Base-by-base conservation (phyloP, 164 flowering plant genomes). In the Magnolia changhungtana region DNA sequence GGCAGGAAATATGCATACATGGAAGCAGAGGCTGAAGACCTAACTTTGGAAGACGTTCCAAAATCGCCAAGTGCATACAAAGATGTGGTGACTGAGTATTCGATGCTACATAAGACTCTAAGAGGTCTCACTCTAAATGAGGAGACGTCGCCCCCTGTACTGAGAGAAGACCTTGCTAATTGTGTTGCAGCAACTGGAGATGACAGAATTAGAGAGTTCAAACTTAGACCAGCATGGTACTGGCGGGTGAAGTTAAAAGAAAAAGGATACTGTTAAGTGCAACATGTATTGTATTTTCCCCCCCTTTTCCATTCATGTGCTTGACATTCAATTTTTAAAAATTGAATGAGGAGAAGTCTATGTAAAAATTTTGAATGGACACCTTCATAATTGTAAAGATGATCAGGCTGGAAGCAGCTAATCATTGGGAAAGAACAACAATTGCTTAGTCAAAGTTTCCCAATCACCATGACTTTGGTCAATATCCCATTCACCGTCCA, bases 11-110 rank as follows among this genome's bases (percentile, higher is more conserved):
- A 85, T 75, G 87, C 89, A 37, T 88, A 73, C 61, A 85, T 88
- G 86, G 86, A 85, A 45, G 82, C 78, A 51, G 78, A 81, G 72
- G 84, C 87, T 59, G 82, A 84, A 52, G 84, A 86, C 18, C 72
- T 85, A 23, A 84, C 85, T 18, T 82, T 84, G 20, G 80, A 72
- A 18, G 88, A 88, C 81, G 87, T 88, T 66, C 84, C 81, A 59
- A 83, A 50, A 58, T 55, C 85, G 72, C 76, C 86, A 23, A 65
- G 74, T 20, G 19, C 81, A 29, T 88, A 88, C 83, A 88, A 88
- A 73, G 87, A 88, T 64, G 86, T 88, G 45, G 89, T 88, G 14
- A 67, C 78, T 1, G 85, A 79, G 75, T 85, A 86, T 55, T 85
- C 81, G 49, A 77, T 63, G 63, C 66, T 85, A 50, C 72, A 80